Evolutionary conservation across 179 eudicot species (phyloP).

Genomic region (Camellia oleifera): DNA sequence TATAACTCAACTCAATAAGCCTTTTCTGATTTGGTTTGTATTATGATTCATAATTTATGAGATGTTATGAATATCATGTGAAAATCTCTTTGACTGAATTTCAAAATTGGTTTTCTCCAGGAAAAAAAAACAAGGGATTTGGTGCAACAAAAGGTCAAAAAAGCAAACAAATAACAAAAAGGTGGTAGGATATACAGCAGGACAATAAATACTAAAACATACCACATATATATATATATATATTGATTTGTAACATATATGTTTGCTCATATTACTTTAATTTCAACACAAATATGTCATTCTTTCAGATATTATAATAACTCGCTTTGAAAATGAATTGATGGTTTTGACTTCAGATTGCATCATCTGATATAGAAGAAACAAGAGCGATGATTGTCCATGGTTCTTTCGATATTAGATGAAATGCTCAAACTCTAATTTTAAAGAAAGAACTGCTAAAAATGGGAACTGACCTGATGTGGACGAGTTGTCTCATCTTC

Average conservation of each 20-base stretch:
- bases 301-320: neutral
- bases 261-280: neutral
- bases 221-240: neutral
- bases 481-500: constrained; percentile 22
- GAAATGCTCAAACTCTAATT: no score
- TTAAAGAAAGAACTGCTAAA: neutral
- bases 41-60: neutral
- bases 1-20: neutral
- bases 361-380: neutral
- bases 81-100: neutral
- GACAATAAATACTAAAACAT: neutral
- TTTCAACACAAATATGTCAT: neutral
- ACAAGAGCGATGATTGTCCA: neutral
- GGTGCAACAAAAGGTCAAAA: neutral
- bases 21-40: no score
- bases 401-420: no score
- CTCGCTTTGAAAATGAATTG: neutral
- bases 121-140: neutral
- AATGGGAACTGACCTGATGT: constrained; percentile 33
- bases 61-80: no score
- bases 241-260: neutral
- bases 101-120: neutral
- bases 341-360: neutral
- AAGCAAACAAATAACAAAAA: neutral
- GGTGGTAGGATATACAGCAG: neutral